Evolutionary conservation across 139 green algal genomes (phyloP).

Genomic region (Edaphochlamys debaryana): DNA sequence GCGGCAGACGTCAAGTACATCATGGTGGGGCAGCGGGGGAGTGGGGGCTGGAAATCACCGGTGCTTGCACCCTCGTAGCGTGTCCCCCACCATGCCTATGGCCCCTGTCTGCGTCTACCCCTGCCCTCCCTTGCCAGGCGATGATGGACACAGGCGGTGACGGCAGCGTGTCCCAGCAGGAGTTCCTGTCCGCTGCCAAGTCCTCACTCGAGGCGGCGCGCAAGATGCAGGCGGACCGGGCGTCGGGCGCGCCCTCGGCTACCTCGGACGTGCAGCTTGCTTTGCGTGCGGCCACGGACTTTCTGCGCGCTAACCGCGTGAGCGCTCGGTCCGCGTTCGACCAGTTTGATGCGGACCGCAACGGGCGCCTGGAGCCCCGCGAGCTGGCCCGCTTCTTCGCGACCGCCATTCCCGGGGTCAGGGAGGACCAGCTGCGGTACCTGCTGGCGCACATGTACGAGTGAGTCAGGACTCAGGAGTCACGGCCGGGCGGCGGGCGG

Average conservation of each 20-base stretch:
- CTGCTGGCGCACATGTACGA: slow-evolving; percentile 42
- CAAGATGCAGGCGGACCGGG: slow-evolving; percentile 12
- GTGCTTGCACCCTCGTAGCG: too few species aligned
- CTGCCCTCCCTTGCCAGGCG: slow-evolving; percentile 15
- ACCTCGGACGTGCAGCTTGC: slow-evolving; percentile 16
- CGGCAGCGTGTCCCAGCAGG: slow-evolving; percentile 34
- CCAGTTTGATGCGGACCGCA: slow-evolving; percentile 20
- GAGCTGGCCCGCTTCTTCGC: slow-evolving; percentile 38
- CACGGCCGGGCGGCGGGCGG: too few species aligned
- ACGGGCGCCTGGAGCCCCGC: slow-evolving; percentile 25
- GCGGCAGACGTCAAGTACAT: slow-evolving; percentile 46
- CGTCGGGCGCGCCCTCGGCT: neutral
- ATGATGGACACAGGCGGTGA: slow-evolving; percentile 51
- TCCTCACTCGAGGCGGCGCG: slow-evolving; percentile 23
- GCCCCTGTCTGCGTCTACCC: too few species aligned
- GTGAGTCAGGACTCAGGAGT: slow-evolving; percentile 2
- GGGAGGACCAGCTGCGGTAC: slow-evolving; percentile 18
- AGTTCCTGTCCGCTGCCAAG: slow-evolving; percentile 50
- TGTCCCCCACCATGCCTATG: too few species aligned
- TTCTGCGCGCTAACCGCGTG: slow-evolving; percentile 19
- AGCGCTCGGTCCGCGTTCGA: slow-evolving; percentile 12
- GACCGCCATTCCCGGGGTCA: neutral
- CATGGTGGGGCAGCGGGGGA: too few species aligned
- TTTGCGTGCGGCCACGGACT: slow-evolving; percentile 3
- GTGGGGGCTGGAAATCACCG: neutral